Conservation (phyloP, 257 asterid species). For the Linderniella brevidens region DNA sequence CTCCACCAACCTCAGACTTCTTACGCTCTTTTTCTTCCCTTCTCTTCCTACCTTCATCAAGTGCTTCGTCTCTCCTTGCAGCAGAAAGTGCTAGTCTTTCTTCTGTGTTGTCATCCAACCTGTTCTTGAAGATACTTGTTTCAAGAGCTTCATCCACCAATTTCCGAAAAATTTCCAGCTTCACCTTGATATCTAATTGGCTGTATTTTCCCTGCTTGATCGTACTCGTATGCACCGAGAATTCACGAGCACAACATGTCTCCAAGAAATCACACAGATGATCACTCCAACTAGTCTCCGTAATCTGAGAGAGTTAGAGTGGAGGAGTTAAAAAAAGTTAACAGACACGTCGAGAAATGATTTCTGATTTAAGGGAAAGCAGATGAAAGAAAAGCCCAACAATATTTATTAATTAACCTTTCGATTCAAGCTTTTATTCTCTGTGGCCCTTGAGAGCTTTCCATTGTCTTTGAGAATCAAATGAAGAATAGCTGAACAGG, state of each 20-base stretch:
- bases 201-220: constrained; percentile 74
- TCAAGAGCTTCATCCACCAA: constrained; percentile 56
- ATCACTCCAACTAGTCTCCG: constrained; percentile 42
- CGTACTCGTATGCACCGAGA: constrained; percentile 38
- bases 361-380: constrained; percentile 7
- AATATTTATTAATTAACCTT: constrained; percentile 31
- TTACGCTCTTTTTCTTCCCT: constrained; percentile 72
- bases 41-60: constrained; percentile 73
- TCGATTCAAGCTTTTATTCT: constrained; percentile 44
- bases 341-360: background rate
- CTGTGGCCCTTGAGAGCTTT: constrained; percentile 29
- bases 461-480: constrained; percentile 52
- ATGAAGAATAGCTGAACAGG: constrained; percentile 64
- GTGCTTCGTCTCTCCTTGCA: constrained; percentile 70
- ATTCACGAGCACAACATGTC: constrained; percentile 24
- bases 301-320: background rate
- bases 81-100: constrained; percentile 83
- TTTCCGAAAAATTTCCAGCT: constrained; percentile 53
- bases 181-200: constrained; percentile 41
- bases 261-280: constrained; percentile 70
- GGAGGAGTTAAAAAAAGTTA: background rate
- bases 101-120: constrained; percentile 68
- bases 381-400: background rate
- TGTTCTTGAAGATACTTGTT: constrained; percentile 49
- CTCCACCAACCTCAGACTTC: constrained; percentile 25